Base-by-base conservation (phyloP, 371 early-diverging fungal species). In the Rhizopus stolonifer region DNA sequence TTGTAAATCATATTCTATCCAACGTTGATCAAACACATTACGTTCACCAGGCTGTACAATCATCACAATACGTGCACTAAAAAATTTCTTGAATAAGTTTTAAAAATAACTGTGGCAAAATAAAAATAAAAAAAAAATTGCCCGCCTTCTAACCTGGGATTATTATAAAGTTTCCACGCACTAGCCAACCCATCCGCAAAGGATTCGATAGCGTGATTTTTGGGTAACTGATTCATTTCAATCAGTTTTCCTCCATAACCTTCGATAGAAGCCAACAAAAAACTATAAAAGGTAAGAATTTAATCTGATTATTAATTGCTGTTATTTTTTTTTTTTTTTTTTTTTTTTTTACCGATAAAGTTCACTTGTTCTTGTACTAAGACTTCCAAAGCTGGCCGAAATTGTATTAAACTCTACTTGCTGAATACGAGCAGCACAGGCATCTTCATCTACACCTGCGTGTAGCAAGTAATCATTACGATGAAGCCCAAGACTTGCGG, bases 381-480 rank as follows among this genome's bases (percentile, higher is more conserved):
- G 76, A 58, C 87, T 81, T 11, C 90, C 82, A 68, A 98, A 98
- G 26, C 93, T 92, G 15, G 93, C 74, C 3, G 98, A 86, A 61
- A 98, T 94, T 1, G 99, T 96, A 72, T 98, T 98, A 56, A 95
- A 86, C 61, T 98, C 99, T 1, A 98, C 99, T 67, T 97, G 97
- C 60, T 95, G 88, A 23, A 95, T 82, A 46, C 70, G 62, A 3
- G 72, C 64, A 4, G 57, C 19, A 56, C 56, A 44, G 39, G 67
- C 63, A 56, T 75, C 73, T 23, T 72, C 57, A 23, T 70, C 70
- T 19, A 38, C 54, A 38, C 75, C 72, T 19, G 78, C 64, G 59
- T 97, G 91, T n/a, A 95, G 71, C 50, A 98, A 67, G 58, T 98
- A 98, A 72, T 98, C 98, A 25, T 93, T 94, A 38, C 98, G 84